These are phyloP conservation scores for Tricholoma matsutake DNA, from an alignment of 768 basidiomycete species.

Conservation along the genomic window DNA sequence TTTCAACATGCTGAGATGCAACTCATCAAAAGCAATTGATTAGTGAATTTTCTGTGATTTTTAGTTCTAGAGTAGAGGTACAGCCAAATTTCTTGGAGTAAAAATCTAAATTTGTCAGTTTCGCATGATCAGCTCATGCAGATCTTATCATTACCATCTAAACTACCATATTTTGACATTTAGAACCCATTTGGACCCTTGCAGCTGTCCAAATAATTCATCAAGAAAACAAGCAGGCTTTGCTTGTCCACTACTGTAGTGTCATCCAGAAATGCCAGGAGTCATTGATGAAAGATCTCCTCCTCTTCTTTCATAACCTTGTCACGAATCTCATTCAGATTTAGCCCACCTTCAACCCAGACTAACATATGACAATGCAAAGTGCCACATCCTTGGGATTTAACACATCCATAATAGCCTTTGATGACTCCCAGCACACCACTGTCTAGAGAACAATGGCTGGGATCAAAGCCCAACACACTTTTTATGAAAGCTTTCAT, in stretches of 20 bases:
- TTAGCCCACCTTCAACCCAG: constrained; percentile 27
- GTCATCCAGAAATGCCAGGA: constrained; percentile 5
- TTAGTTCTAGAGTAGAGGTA: too few species aligned
- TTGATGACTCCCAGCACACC: constrained; percentile 27
- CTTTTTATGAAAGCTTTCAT: constrained; percentile 25
- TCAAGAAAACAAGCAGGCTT: too few species aligned
- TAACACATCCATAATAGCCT: constrained; percentile 31
- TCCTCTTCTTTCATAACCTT: constrained; percentile 1
- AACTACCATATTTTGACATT: too few species aligned
- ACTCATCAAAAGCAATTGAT: background rate
- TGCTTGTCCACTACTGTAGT: too few species aligned
- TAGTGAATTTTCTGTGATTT: too few species aligned
- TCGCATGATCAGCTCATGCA: too few species aligned
- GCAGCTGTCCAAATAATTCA: too few species aligned
- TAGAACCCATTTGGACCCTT: too few species aligned
- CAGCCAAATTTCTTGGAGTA: too few species aligned
- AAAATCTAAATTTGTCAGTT: too few species aligned
- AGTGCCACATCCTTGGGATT: constrained; percentile 34
- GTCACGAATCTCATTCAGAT: constrained; percentile 27
- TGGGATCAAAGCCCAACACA: constrained; percentile 18
- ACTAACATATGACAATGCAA: constrained; percentile 37
- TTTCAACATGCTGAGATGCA: too few species aligned
- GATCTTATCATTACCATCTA: too few species aligned
- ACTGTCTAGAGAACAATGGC: background rate
- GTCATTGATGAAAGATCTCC: background rate